Percentiles rank a stretch among this genome's conserved stretches.
These are phyloP conservation scores for Penicillium sp. DNA, from an alignment of 2,329 filamentous ascomycete species.

Conservation along the genomic window DNA sequence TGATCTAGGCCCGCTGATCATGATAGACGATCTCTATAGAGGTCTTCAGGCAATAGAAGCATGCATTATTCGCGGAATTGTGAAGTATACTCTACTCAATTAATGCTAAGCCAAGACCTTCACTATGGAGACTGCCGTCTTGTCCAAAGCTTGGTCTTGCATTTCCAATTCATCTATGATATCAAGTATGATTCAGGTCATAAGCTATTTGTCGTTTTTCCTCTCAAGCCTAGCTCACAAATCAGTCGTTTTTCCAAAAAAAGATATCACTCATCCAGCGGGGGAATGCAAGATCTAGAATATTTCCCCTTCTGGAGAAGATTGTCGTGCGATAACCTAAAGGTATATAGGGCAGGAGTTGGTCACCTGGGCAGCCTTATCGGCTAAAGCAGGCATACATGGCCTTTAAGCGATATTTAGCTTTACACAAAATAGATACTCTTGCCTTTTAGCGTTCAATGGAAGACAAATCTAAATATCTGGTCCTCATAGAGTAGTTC, in stretches of 20 bases:
- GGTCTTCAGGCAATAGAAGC: neutral
- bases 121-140: neutral
- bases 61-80: too few species aligned
- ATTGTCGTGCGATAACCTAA: neutral
- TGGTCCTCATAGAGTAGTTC: too few species aligned
- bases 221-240: too few species aligned
- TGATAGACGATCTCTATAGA: slow-evolving; percentile 3
- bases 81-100: neutral
- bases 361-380: too few species aligned
- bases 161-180: too few species aligned
- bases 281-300: neutral
- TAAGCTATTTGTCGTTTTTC: too few species aligned
- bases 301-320: neutral
- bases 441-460: too few species aligned
- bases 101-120: neutral
- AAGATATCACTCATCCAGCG: neutral
- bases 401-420: too few species aligned
- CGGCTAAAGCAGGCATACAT: neutral
- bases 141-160: neutral
- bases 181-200: too few species aligned
- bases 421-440: too few species aligned
- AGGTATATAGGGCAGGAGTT: too few species aligned
- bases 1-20: slow-evolving; percentile 22
- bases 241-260: too few species aligned
- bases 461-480: neutral